Conservation (phyloP, 306 rosid species). For the Vigna hirtella region DNA sequence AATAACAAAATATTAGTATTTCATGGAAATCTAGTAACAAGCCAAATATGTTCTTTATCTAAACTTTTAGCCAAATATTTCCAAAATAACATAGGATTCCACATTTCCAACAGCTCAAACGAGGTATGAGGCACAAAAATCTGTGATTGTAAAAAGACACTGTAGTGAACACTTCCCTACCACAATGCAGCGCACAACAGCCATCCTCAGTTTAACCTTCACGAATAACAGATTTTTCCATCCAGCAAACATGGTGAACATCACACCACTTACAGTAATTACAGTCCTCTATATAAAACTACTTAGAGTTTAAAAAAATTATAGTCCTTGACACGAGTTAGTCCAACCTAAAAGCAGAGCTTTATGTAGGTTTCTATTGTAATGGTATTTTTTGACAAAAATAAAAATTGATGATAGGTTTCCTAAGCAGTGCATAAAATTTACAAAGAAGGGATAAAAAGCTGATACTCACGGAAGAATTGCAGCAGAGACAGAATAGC, state of each 20-base stretch:
- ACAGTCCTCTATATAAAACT: not conserved
- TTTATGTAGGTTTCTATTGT: slow-evolving; percentile 7
- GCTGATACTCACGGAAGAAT: slow-evolving; percentile 80
- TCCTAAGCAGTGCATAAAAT: not conserved
- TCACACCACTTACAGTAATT: slow-evolving; percentile 8
- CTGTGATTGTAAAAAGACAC: not conserved
- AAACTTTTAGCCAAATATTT: not conserved
- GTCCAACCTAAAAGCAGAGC: slow-evolving; percentile 24
- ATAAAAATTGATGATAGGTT: slow-evolving; percentile 13
- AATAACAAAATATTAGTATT: too few species aligned
- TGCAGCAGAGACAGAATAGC: slow-evolving; percentile 67
- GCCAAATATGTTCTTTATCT: not conserved
- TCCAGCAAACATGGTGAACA: slow-evolving; percentile 31
- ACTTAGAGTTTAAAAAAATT: not conserved
- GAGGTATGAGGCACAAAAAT: not conserved
- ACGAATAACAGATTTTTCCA: slow-evolving; percentile 19
- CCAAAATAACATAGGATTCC: not conserved
- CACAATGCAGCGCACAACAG: slow-evolving; percentile 1
- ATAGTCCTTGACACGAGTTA: not conserved
- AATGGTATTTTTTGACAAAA: not conserved
- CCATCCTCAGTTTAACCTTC: slow-evolving; percentile 20
- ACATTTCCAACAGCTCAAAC: not conserved
- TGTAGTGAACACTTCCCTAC: not conserved
- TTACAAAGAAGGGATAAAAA: slow-evolving; percentile 15
- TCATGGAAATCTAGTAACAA: not conserved